A percentile compares a stretch with the other conserved stretches of the same genome.
Conservation (phyloP, 2,329 filamentous ascomycete genomes). For the Capronia americana region DNA sequence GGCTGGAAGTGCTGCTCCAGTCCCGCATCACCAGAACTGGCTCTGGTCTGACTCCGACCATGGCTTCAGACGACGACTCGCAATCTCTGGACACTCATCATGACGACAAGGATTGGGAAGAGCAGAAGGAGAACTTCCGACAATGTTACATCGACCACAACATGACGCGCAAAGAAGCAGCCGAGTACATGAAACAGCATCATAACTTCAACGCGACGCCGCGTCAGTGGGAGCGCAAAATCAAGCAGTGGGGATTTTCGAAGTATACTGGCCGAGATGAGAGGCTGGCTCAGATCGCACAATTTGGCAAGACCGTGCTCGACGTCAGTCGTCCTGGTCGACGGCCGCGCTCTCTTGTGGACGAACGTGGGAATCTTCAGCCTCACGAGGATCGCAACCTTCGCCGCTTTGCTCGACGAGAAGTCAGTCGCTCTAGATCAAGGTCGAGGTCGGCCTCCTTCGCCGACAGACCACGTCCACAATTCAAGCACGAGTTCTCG, state of each 20-base stretch:
- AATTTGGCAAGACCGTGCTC: slow-evolving; percentile 34
- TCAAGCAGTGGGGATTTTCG: slow-evolving; percentile 39
- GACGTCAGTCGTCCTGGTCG: slow-evolving; percentile 38
- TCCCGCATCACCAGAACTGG: background rate
- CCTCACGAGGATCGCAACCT: slow-evolving; percentile 38
- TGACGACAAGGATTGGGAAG: slow-evolving; percentile 40
- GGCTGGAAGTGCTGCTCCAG: slow-evolving; percentile 15
- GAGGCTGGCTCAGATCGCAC: slow-evolving; percentile 35
- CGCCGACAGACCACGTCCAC: slow-evolving; percentile 20
- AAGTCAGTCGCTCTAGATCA: slow-evolving; percentile 36
- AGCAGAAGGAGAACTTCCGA: slow-evolving; percentile 36
- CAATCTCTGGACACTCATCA: slow-evolving; percentile 31
- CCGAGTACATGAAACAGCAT: slow-evolving; percentile 32
- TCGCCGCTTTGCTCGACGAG: slow-evolving; percentile 38
- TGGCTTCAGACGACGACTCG: slow-evolving; percentile 37
- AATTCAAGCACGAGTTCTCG: slow-evolving; percentile 27
- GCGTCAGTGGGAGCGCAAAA: slow-evolving; percentile 40
- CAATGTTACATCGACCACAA: slow-evolving; percentile 37
- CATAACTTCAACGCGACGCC: slow-evolving; percentile 37
- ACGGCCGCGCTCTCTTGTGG: slow-evolving; percentile 32
- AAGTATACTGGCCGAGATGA: slow-evolving; percentile 39
- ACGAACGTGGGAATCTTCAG: slow-evolving; percentile 31
- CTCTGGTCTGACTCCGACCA: slow-evolving; percentile 1
- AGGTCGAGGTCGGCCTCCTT: slow-evolving; percentile 34
- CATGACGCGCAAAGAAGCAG: slow-evolving; percentile 38